Evolutionary conservation across 2,329 filamentous ascomycete species (phyloP).

Genomic region (Colletotrichum musae): DNA sequence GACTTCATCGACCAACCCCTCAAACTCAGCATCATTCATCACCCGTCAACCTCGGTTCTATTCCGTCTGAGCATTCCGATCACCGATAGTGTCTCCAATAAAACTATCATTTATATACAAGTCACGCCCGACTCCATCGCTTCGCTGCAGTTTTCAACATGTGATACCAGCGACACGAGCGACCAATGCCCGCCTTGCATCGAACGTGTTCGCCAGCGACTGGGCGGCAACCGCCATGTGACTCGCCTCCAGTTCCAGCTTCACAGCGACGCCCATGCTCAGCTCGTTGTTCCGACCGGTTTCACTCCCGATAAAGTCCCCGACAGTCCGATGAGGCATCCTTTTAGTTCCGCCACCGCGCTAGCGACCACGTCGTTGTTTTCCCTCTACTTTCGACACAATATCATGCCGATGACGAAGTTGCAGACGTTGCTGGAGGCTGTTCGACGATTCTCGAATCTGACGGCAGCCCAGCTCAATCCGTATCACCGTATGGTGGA

Average conservation of each 20-base stretch:
- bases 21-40: not conserved
- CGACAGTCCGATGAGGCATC: not conserved
- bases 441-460: slow-evolving; percentile 5
- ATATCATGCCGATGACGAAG: not conserved
- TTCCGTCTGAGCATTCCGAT: not conserved
- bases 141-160: not conserved
- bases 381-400: slow-evolving; percentile 14
- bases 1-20: slow-evolving; percentile 7
- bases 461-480: slow-evolving; percentile 14
- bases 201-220: slow-evolving; percentile 9
- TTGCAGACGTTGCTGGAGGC: not conserved
- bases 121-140: slow-evolving; percentile 2
- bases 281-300: slow-evolving; percentile 9
- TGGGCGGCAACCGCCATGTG: not conserved
- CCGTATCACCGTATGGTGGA: slow-evolving; percentile 19
- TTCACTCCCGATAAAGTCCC: not conserved
- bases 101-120: slow-evolving; percentile 4
- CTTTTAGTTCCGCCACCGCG: not conserved
- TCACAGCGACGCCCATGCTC: slow-evolving; percentile 1
- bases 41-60: not conserved
- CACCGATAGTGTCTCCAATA: not conserved
- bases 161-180: not conserved
- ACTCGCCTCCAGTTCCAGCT: slow-evolving; percentile 26
- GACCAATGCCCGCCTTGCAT: not conserved
- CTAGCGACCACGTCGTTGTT: slow-evolving; percentile 11